These are phyloP conservation scores for Aurantiochytrium sp. DNA, from an alignment of 108 stramenopile genomes.

Conservation along the genomic window DNA sequence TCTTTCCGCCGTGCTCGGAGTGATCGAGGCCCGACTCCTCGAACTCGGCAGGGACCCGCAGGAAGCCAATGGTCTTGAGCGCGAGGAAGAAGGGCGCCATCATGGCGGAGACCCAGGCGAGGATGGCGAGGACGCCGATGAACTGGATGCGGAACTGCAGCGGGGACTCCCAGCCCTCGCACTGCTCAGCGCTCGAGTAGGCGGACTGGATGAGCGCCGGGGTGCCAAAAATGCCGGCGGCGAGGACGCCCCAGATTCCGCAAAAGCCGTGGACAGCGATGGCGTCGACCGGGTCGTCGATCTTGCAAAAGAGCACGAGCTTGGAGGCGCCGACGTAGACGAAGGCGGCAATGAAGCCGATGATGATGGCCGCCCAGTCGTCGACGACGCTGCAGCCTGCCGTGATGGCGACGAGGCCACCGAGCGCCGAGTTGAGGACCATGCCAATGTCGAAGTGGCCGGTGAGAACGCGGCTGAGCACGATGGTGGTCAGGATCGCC, in stretches of 20 bases:
- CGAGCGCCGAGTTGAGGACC: conserved; percentile 5
- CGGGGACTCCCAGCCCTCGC: neutral
- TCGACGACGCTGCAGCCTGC: conserved; percentile 41
- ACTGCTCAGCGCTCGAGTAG: neutral
- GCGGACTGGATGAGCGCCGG: neutral
- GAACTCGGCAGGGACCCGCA: conserved; percentile 75
- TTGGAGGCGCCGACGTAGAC: neutral
- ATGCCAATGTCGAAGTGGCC: neutral
- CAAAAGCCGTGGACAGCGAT: conserved; percentile 33
- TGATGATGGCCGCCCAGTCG: conserved; percentile 34
- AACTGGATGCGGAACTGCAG: conserved; percentile 65
- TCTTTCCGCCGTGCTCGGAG: conserved; percentile 49
- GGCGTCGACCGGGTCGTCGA: conserved; percentile 50
- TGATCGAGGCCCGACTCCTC: conserved; percentile 51
- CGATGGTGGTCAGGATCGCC: neutral
- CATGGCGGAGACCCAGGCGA: conserved; percentile 69
- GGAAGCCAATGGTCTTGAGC: conserved; percentile 62
- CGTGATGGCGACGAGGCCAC: conserved; percentile 57
- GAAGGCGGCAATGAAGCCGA: conserved; percentile 34
- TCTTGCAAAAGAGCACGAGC: neutral
- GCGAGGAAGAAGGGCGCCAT: conserved; percentile 73
- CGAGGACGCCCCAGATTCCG: neutral
- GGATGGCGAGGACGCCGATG: conserved; percentile 66
- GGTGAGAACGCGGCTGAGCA: neutral
- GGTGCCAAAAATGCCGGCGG: neutral